These are phyloP conservation scores for Quercus tomentella DNA, from an alignment of 331 rosid species.

Conservation along the genomic window DNA sequence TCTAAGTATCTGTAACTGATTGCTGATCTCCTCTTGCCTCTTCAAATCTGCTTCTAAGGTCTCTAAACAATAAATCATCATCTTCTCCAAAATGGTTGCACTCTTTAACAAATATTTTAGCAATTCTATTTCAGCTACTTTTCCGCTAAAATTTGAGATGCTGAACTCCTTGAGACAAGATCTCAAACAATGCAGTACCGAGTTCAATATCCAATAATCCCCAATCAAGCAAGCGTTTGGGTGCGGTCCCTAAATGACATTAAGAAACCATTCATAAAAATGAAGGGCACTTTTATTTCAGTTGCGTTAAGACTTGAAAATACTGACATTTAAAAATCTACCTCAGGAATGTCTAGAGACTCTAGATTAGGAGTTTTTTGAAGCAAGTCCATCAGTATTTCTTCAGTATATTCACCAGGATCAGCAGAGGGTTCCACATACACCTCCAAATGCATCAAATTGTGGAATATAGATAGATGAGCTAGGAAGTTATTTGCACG, in stretches of 20 bases:
- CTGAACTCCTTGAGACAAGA: not conserved
- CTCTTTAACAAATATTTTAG: constrained; percentile 4
- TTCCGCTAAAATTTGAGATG: constrained; percentile 3
- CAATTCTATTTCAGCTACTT: not conserved
- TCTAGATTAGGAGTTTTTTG: constrained; percentile 17
- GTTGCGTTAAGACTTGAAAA: not conserved
- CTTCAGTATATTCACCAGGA: not conserved
- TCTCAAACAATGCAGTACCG: constrained; percentile 10
- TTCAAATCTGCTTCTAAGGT: constrained; percentile 1
- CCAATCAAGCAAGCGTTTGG: not conserved
- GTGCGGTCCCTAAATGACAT: not conserved
- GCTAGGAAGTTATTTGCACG: not conserved
- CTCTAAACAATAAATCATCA: not conserved
- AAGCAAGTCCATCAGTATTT: constrained; percentile 13
- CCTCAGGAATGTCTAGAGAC: constrained; percentile 9
- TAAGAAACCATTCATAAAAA: not conserved
- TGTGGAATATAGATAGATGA: not conserved
- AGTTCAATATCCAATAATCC: not conserved
- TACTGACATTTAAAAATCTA: not conserved
- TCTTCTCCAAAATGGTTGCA: not conserved
- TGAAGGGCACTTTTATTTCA: too few species aligned
- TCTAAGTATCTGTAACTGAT: not conserved
- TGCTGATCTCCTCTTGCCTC: not conserved
- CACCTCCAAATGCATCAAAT: constrained; percentile 12
- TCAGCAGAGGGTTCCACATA: not conserved